A percentile compares a stretch with the other conserved stretches of the same genome.
These are phyloP conservation scores for Phialemoniopsis sp. DNA, from an alignment of 2,329 filamentous ascomycete genomes.

Conservation along the genomic window DNA sequence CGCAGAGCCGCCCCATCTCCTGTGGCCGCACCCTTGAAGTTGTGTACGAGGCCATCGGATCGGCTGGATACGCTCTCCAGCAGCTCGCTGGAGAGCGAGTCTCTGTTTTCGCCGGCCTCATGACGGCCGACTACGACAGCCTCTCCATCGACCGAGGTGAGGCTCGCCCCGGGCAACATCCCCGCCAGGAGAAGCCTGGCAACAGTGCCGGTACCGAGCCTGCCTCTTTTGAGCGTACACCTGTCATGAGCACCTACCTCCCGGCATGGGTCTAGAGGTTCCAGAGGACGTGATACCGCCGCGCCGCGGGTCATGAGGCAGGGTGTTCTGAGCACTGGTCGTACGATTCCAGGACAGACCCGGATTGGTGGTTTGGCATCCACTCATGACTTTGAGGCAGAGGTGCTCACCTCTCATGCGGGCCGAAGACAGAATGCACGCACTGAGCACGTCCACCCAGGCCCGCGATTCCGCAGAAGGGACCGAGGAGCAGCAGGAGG, in stretches of 20 bases:
- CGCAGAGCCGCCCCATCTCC: no score
- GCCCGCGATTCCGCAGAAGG: background rate
- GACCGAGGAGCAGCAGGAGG: background rate
- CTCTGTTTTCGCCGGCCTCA: slow-evolving; percentile 31
- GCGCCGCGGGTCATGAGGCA: no score
- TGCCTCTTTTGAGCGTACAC: slow-evolving; percentile 78
- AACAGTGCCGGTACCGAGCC: slow-evolving; percentile 62
- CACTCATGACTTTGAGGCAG: background rate
- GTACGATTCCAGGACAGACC: no score
- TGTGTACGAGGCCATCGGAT: slow-evolving; percentile 30
- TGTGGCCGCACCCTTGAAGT: no score
- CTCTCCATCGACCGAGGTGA: slow-evolving; percentile 86
- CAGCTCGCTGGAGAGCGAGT: slow-evolving; percentile 26
- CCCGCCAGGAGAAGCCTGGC: slow-evolving; percentile 67
- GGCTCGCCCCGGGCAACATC: slow-evolving; percentile 94
- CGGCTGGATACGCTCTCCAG: slow-evolving; percentile 25
- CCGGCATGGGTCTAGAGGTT: no score
- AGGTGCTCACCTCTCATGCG: background rate
- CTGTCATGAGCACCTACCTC: no score
- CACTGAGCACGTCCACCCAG: slow-evolving; percentile 26
- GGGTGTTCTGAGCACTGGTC: no score
- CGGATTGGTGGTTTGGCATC: no score
- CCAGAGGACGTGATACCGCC: no score
- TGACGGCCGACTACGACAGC: slow-evolving; percentile 50
- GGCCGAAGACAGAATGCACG: background rate